Evolutionary conservation across 148 eudicot genomes (phyloP), one percentile per base, ranked within the genome.

Genomic region (Beta vulgaris): DNA sequence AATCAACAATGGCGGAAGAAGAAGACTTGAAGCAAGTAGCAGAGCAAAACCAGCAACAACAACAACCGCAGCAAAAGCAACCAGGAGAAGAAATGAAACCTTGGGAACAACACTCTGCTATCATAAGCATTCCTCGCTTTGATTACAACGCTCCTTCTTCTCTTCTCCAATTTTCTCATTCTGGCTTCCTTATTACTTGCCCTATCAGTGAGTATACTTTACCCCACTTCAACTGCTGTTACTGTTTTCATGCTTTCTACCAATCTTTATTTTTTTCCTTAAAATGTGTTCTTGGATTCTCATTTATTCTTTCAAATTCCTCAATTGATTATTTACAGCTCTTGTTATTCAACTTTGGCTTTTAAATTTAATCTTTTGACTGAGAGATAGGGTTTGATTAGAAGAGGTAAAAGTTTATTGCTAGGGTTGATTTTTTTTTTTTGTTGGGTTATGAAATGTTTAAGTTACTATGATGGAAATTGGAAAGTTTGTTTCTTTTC

Each of bases 61-160:
- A 16, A 8, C 13, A 28, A 55, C 2, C 7, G 55, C 40, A 72
- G 11, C 39, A 51, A 21, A 8, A 43, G 31, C 1, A 29, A 10
- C 34, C 61, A 39, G 43, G 7, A 18, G 69, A 42, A 44, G 31
- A 68, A 26, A 85, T 90, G 91, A 87, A 87, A 64, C 91, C 95
- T 36, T 90, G 95, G 95, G 91, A 90, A 58, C 91, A 90, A 71
- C 91, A 90, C 63, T 84, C 90, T 35, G 84, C 84, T 12, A 87
- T 90, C 4, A 88, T 90, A 21, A 85, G 86, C 85, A 86, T 90
- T 67, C 95, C 95, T 84, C 90, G 95, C 18, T 88, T 66, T 73
- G 90, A 89, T 79, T 91, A 89, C 88, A 89, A 86, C 55, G 96
- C 96, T 57, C 88, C 93, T 32, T 83, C 96, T 77, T 81, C 92